Conservation (phyloP, 2,329 filamentous ascomycete species). For the Exophiala oligosperma region DNA sequence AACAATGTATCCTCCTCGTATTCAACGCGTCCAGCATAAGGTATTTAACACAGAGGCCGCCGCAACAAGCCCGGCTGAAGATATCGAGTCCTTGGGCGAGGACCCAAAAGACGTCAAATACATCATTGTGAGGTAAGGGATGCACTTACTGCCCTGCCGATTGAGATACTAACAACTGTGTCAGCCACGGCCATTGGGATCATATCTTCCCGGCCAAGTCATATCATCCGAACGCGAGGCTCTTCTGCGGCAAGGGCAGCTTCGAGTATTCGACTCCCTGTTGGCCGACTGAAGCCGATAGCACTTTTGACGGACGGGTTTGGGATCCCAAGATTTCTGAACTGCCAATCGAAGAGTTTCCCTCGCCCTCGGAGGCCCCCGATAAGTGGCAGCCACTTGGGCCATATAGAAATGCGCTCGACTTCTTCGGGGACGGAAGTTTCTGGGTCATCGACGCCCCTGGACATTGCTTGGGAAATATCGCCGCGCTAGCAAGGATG, state of each 20-base stretch:
- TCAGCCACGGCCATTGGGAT: constrained; percentile 31
- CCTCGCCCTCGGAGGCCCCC: neutral
- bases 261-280: neutral
- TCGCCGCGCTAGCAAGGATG: neutral
- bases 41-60: constrained; percentile 29
- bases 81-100: constrained; percentile 32
- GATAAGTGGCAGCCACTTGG: neutral
- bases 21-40: constrained; percentile 20
- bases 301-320: neutral
- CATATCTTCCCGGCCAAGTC: constrained; percentile 29
- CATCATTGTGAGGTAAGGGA: neutral
- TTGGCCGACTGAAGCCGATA: neutral
- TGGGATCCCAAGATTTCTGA: constrained; percentile 1
- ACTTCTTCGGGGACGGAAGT: constrained; percentile 42
- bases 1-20: constrained; percentile 9
- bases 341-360: neutral
- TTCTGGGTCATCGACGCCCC: constrained; percentile 47
- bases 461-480: constrained; percentile 33
- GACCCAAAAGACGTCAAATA: constrained; percentile 1
- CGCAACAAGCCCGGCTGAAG: constrained; percentile 13
- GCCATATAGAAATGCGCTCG: constrained; percentile 53
- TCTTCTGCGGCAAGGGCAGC: neutral
- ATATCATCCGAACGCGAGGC: neutral
- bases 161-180: neutral
- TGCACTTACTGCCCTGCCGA: neutral